Evolutionary conservation across 176 grass and related monocot species (phyloP).

Genomic region (Eleusine coracana): DNA sequence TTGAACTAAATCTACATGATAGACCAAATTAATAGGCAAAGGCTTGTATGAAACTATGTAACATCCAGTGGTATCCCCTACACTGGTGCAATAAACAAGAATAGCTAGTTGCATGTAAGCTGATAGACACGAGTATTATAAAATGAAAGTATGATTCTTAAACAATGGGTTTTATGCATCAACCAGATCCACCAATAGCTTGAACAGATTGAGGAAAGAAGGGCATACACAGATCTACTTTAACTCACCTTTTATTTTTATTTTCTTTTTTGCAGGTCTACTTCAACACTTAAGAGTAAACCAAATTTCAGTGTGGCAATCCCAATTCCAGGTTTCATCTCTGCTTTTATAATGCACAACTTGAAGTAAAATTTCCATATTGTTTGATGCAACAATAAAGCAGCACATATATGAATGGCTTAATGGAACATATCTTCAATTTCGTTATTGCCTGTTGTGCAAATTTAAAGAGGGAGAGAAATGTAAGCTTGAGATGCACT

Average conservation of each 20-base stretch:
- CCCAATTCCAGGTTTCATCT: background rate
- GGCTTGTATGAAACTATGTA: background rate
- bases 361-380: background rate
- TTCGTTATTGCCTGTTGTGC: background rate
- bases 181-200: background rate
- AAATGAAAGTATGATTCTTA: slow-evolving; percentile 3
- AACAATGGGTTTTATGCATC: background rate
- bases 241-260: background rate
- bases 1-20: background rate
- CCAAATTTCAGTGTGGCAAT: background rate
- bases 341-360: background rate
- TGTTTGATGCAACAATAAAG: slow-evolving; percentile 7
- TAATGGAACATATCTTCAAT: background rate
- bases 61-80: background rate
- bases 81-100: slow-evolving; percentile 17
- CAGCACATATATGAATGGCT: background rate
- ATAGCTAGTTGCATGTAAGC: background rate
- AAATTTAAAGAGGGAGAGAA: slow-evolving; percentile 7
- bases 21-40: background rate
- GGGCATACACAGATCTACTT: background rate
- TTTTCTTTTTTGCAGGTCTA: background rate
- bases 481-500: slow-evolving; percentile 49
- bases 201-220: background rate
- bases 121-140: background rate
- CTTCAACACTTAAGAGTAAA: background rate